Evolutionary conservation across 1,139 yeast species (phyloP), one percentile per base, ranked within the genome.

Genomic region (Saccharomyces pastorianus): DNA sequence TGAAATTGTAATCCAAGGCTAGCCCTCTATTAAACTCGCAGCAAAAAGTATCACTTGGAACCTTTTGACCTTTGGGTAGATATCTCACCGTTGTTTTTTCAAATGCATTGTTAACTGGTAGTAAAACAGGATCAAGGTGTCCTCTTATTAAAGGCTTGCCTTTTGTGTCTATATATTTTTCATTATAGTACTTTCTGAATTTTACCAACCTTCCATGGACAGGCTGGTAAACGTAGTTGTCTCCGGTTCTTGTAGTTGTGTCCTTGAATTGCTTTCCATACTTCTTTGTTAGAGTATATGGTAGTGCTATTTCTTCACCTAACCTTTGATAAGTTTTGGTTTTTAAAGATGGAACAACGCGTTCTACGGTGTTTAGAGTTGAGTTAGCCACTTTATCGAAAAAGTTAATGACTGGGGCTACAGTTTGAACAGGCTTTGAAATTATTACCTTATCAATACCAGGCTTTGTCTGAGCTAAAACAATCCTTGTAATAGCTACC

Each of bases 61-160:
- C 78, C 51, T 71, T 69, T 52, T 75, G 75, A 27, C 72, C 73
- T 25, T 72, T 73, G 13, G 88, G 87, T 46, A 79, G 71, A 60
- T 73, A 73, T 32, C 68, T 70, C 48, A 71, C 66, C 47, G 83
- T 75, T 44, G 75, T 61, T 5, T 72, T 68, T 60, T 79, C 83
- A 56, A 86, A 67, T 47, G 75, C 71, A 49, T 75, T 71, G 69
- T 87, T 88, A 46, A 83, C 53, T 17, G 91, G 90, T 49, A 72
- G 75, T 48, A 85, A 72, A 17, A 84, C 47, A 4, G 89, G 88
- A 64, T 87, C 91, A 31, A 83, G 68, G 47, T 80, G 78, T 20
- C 84, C 74, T 59, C 86, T 75, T 47, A 86, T 63, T 49, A 83
- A 67, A 44, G 86, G 85, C 62, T 81, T 82, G 17, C 88, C 88